Percentiles rank a stretch among this genome's conserved stretches.
These are phyloP conservation scores for Rhizopus sp. DNA, from an alignment of 371 early-diverging fungal genomes.

Conservation along the genomic window DNA sequence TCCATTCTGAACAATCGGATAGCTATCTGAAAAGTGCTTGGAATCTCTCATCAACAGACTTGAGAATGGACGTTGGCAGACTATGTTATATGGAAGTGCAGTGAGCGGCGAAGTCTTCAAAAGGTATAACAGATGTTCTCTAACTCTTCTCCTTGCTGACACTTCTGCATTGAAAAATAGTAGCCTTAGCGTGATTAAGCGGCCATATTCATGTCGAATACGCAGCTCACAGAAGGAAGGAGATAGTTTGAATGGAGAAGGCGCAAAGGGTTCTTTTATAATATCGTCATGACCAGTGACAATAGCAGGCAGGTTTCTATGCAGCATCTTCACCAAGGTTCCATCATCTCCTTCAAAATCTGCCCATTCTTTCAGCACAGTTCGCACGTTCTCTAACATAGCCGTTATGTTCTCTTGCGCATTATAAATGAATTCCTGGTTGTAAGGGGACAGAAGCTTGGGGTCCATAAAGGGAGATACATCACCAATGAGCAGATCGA, in stretches of 20 bases:
- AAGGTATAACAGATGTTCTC: slow-evolving; percentile 22
- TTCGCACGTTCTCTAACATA: slow-evolving; percentile 23
- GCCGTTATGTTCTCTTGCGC: slow-evolving; percentile 34
- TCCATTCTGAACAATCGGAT: neutral
- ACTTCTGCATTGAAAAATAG: slow-evolving; percentile 60
- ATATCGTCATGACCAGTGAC: slow-evolving; percentile 12
- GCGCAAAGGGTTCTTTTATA: slow-evolving; percentile 28
- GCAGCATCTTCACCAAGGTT: slow-evolving; percentile 45
- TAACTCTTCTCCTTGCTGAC: slow-evolving; percentile 25
- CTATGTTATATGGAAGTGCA: slow-evolving; percentile 27
- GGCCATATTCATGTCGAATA: slow-evolving; percentile 46
- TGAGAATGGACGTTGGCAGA: slow-evolving; percentile 55
- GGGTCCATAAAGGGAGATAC: slow-evolving; percentile 54
- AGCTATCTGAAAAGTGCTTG: slow-evolving; percentile 31
- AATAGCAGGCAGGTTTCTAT: slow-evolving; percentile 18
- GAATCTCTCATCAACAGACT: slow-evolving; percentile 55
- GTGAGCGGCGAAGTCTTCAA: slow-evolving; percentile 19
- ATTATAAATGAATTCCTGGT: slow-evolving; percentile 42
- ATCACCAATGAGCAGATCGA: slow-evolving; percentile 45
- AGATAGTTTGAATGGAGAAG: slow-evolving; percentile 22
- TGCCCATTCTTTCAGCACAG: slow-evolving; percentile 27
- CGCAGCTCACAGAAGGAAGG: slow-evolving; percentile 49
- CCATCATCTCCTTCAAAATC: slow-evolving; percentile 46
- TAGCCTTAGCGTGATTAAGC: slow-evolving; percentile 34
- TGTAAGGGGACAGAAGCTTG: slow-evolving; percentile 38